Base-by-base conservation (phyloP, 495 filamentous ascomycete species). In the Astrothelium subdiscretum region DNA sequence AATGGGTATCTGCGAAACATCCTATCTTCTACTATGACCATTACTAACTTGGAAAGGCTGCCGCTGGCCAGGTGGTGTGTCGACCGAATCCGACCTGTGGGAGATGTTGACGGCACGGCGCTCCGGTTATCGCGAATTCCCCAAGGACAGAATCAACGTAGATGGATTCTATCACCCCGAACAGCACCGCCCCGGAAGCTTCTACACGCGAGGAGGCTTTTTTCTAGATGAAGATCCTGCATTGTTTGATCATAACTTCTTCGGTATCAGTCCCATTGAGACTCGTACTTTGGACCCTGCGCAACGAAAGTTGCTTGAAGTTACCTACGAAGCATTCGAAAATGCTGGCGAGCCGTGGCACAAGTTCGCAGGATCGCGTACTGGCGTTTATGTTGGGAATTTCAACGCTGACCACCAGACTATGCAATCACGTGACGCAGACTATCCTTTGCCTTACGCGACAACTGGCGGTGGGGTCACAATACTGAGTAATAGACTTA, bases 401-500 rank as follows among this genome's bases (percentile, higher is more conserved):
- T 15, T 48, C 11, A 48, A 48, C 43, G n/a, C 43, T 22, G 43
- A 48, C n/a, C 43, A 48, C 43, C n/a, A 22, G 11, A 48, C 3
- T 18, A 48, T 48, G n/a, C 43, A 48, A 48, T 15, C n/a, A 48
- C n/a, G n/a, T 29, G 63, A 65, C 27, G 10, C 38, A 6, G 57
- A 57, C 20, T 27, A 18, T 13, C 11, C 24, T 31, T 31, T 24
- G n/a, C 18, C 32, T 32, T 54, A 60, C 40, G 27, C 35, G 5
- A 58, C 32, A 11, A 64, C 62, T 3, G 62, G 62, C 1, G 13
- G n/a, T 8, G 26, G 32, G 13, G 73, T 68, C 35, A 68, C 63
- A 1, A 79, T 83, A 32, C 65, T 81, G 32, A 73, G 79, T 11
- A 82, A 81, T 63, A 74, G 81, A 0, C 68, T 83, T 5, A 77